Conservation (phyloP, 1,139 yeast genomes). For the Yamadazyma epiphylla region DNA sequence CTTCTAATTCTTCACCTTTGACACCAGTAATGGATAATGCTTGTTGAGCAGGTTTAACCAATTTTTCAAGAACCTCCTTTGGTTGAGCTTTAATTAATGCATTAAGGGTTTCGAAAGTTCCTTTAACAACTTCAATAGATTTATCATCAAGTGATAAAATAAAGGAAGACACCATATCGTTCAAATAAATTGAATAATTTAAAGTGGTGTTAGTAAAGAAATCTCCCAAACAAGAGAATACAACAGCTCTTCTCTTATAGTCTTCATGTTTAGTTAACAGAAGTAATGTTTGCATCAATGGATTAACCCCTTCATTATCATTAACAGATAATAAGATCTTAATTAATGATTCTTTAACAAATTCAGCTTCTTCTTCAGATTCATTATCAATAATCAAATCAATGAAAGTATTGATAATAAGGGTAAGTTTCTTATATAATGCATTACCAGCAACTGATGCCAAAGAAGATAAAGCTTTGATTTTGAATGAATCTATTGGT, state of each 20-base stretch:
- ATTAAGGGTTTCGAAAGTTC: slow-evolving; percentile 65
- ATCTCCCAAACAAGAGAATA: slow-evolving; percentile 65
- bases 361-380: slow-evolving; percentile 30
- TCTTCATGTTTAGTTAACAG: slow-evolving; percentile 77
- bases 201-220: slow-evolving; percentile 65
- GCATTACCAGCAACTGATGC: slow-evolving; percentile 91
- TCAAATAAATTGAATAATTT: slow-evolving; percentile 70
- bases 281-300: slow-evolving; percentile 78
- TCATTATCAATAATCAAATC: slow-evolving; percentile 48
- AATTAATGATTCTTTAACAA: slow-evolving; percentile 58
- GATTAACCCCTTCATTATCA: slow-evolving; percentile 79
- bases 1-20: slow-evolving; percentile 65
- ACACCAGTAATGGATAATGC: slow-evolving; percentile 67
- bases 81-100: slow-evolving; percentile 68
- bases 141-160: slow-evolving; percentile 72
- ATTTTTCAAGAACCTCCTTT: slow-evolving; percentile 69
- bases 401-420: slow-evolving; percentile 70
- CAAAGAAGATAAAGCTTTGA: slow-evolving; percentile 80
- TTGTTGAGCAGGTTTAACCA: slow-evolving; percentile 75
- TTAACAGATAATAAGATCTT: slow-evolving; percentile 67
- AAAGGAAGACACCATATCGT: slow-evolving; percentile 72
- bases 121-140: slow-evolving; percentile 59
- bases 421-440: slow-evolving; percentile 64
- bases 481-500: slow-evolving; percentile 82
- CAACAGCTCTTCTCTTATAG: slow-evolving; percentile 57